Base-by-base conservation (phyloP, 768 basidiomycete species). In the Exidia glandulosa region DNA sequence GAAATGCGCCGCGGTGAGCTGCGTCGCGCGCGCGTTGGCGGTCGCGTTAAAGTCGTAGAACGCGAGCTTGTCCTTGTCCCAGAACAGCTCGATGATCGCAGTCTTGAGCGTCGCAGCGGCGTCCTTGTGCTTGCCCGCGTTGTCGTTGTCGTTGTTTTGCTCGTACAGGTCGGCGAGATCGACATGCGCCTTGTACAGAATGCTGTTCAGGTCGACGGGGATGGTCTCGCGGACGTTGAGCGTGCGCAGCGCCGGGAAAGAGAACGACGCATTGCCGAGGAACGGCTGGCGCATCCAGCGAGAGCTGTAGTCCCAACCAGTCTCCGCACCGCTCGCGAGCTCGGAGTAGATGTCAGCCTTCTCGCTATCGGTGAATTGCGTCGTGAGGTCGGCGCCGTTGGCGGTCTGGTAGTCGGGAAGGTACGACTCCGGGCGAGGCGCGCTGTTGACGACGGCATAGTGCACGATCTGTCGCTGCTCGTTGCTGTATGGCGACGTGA, bases 11-110 rank as follows among this genome's bases (percentile, higher is more conserved):
- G 74, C 78, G n/a, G 82, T 82, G 74, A 86, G 93, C 32, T 90
- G 68, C 55, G 65, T 71, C 66, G 83, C 85, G 57, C 87, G 82
- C 14, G 80, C 67, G 56, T 85, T 83, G 2, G 84, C 79, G 6
- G 82, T 85, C 41, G 86, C 70, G 70, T 92, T 90, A 73, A 88
- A 96, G 71, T 95, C 94, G 66, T 94, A 94, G 73, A 94, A 95
- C 0, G 87, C 87, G n/a, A 91, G 76, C 75, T 88, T 89, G 7
- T 75, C 72, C 0, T 82, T 64, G 67, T 95, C 88, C 93, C 94
- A 96, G 72, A 83, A 76, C 9, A 96, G 80, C 69, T 97, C 94
- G 34, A 96, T 74, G 61, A 96, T 82, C 1, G 85, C 93, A 25
- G 72, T 76, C 60, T 82, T 81, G 47, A 91, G 73, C 7, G 73